These are phyloP conservation scores for Dissophora globulifera DNA, from an alignment of 192 early-diverging fungal species.

Conservation along the genomic window DNA sequence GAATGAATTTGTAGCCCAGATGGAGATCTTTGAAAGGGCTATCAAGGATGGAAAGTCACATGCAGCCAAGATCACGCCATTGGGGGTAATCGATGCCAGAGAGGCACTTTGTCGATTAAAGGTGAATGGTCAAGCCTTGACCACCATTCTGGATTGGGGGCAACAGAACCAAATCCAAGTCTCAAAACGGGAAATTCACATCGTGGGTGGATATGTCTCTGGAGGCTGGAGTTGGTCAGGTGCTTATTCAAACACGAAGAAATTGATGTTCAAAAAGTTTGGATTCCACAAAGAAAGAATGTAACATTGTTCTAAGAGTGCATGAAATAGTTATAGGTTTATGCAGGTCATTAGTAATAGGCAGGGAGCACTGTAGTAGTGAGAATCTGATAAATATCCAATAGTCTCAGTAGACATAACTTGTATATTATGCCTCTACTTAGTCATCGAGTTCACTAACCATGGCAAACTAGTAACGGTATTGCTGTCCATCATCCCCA, in stretches of 20 bases:
- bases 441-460: too few relatives aligned
- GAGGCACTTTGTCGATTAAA: constrained; percentile 21
- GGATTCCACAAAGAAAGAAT: neutral
- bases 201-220: constrained; percentile 18
- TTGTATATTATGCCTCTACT: too few relatives aligned
- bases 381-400: too few relatives aligned
- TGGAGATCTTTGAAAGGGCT: constrained; percentile 28
- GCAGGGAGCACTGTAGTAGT: too few relatives aligned
- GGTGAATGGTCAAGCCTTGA: constrained; percentile 32
- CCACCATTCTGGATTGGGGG: constrained; percentile 14
- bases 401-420: too few relatives aligned
- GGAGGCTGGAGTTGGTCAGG: constrained; percentile 7
- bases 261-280: neutral
- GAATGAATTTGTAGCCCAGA: constrained; percentile 7
- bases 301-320: neutral
- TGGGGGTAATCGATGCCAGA: constrained; percentile 8
- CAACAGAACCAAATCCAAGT: constrained; percentile 13
- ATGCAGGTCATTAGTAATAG: neutral
- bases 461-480: too few relatives aligned
- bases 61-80: constrained; percentile 4
- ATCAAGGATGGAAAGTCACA: constrained; percentile 13
- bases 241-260: constrained; percentile 2
- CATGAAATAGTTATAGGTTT: neutral
- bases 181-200: constrained; percentile 12
- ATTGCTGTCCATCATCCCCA: too few relatives aligned